Evolutionary conservation across 176 grass and related monocot genomes (phyloP), one percentile per base, ranked within the genome.

Genomic region (Rhynchospora breviuscula): DNA sequence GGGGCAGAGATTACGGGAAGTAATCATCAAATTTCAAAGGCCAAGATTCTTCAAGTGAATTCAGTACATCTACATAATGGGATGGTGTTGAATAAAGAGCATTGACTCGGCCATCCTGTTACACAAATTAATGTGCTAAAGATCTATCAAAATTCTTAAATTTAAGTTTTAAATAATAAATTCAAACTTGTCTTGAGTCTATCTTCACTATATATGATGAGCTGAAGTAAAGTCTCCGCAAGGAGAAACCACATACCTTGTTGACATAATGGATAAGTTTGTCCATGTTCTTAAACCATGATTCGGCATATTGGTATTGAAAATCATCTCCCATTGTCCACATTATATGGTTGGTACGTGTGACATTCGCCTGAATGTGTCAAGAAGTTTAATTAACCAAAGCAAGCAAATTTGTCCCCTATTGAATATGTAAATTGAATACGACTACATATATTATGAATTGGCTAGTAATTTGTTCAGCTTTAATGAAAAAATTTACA

Each of bases 251-350:
- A 9, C 26, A 88, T 89, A 97, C 94, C 94, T 91, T 94, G 84
- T 97, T 97, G 18, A 94, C 92, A 88, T 94, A 90, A 82, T 91
- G 85, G 78, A 97, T 92, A 81, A 97, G 94, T 82, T 75, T 94
- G 52, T 97, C 94, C 94, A 97, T 97, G 84, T 94, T 91, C 67
- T 86, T 88, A 80, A 97, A 97, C 92, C 90, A 97, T 59, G 94
- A 94, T 89, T 97, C 94, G 56, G 94, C 90, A 79, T 97, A 97
- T 77, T 97, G 94, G 58, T 97, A 97, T 63, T 87, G 63, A 67
- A 97, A 97, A 91, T 97, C 94, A 83, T 97, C 90, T 1, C 94
- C 94, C 92, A 94, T 97, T 31, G 94, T 97, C 92, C 92, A 97
- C 94, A 97, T 97, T 69, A 97, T 92, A 91, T 97, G 94, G 73